Percentiles rank a stretch among this genome's conserved stretches.
Evolutionary conservation across 148 eudicot genomes (phyloP).

Genomic region (Heliamphora exappendiculata): DNA sequence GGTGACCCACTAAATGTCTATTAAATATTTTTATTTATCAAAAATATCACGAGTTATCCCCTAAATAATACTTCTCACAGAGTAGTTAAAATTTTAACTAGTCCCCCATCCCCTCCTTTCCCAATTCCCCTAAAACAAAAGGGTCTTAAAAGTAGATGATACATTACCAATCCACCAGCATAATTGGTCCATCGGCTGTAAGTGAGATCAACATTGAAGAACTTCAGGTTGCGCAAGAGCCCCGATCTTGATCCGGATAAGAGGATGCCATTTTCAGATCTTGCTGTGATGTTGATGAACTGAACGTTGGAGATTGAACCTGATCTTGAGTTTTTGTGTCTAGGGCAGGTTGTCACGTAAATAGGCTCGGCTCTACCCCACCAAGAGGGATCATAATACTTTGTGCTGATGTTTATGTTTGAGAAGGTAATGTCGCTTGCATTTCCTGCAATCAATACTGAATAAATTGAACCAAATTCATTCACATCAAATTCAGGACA

Average conservation of each 20-base stretch:
- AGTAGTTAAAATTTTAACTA: too few species aligned
- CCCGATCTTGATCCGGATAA: slow-evolving; percentile 69
- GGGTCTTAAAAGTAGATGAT: too few species aligned
- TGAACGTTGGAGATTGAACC: slow-evolving; percentile 64
- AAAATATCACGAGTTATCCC: too few species aligned
- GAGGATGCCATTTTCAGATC: slow-evolving; percentile 82
- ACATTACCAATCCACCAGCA: slow-evolving; percentile 62
- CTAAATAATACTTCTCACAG: too few species aligned
- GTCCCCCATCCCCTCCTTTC: too few species aligned
- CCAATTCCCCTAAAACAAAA: too few species aligned
- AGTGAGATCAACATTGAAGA: slow-evolving; percentile 47
- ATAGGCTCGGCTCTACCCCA: slow-evolving; percentile 99
- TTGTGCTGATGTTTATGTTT: slow-evolving; percentile 83
- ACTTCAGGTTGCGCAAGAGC: slow-evolving; percentile 41
- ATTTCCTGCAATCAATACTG: slow-evolving; percentile 59
- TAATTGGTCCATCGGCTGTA: slow-evolving; percentile 78
- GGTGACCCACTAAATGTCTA: too few species aligned
- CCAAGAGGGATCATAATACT: slow-evolving; percentile 94
- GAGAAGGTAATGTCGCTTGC: slow-evolving; percentile 82
- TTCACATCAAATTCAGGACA: not conserved
- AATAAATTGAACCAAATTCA: not conserved
- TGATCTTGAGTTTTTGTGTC: slow-evolving; percentile 34
- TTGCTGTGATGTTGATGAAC: slow-evolving; percentile 74
- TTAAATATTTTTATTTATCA: too few species aligned
- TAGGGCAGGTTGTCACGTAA: slow-evolving; percentile 79